phyloP scores from a whole-genome alignment of 345 rosid genomes.

The Geranium brycei region DNA sequence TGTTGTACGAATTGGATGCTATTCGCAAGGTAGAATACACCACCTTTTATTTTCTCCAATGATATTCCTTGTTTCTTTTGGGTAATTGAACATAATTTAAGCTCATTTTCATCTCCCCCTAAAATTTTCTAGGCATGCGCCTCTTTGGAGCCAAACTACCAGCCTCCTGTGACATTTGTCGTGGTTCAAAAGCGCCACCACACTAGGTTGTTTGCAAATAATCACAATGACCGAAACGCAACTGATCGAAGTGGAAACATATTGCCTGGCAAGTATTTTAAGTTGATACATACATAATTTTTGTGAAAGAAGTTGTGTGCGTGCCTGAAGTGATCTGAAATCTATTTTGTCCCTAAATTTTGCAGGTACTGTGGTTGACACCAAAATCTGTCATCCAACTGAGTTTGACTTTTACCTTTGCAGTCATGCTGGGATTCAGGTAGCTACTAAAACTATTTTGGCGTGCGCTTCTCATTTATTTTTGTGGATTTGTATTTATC shows the following conservation, averaged over 20 bases:
- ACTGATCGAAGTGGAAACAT: conserved; percentile 84
- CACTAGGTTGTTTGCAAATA: conserved; percentile 80
- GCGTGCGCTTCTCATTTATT: neutral
- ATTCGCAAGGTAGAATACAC: conserved; percentile 53
- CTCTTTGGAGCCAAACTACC: conserved; percentile 79
- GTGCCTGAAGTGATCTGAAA: too few relatives aligned
- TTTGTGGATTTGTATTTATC: neutral
- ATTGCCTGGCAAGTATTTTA: conserved; percentile 48
- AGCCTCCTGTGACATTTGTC: conserved; percentile 91
- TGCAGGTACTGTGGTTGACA: conserved; percentile 87
- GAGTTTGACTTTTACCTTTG: conserved; percentile 89
- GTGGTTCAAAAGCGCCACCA: conserved; percentile 98
- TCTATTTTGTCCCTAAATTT: neutral
- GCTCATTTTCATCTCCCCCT: too few relatives aligned
- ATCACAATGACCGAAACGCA: conserved; percentile 44
- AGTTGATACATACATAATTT: neutral
- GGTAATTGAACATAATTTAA: too few relatives aligned
- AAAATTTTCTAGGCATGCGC: conserved; percentile 58
- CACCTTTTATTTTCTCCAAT: too few relatives aligned
- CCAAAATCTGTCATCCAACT: conserved; percentile 86
- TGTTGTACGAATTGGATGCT: conserved; percentile 80
- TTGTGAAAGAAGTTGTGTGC: too few relatives aligned
- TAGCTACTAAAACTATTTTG: conserved; percentile 1
- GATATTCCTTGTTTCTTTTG: too few relatives aligned
- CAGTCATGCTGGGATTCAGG: conserved; percentile 97